These are phyloP conservation scores for Hymenoscyphus fraxineus DNA, from an alignment of 2,329 filamentous ascomycete genomes.

Conservation along the genomic window DNA sequence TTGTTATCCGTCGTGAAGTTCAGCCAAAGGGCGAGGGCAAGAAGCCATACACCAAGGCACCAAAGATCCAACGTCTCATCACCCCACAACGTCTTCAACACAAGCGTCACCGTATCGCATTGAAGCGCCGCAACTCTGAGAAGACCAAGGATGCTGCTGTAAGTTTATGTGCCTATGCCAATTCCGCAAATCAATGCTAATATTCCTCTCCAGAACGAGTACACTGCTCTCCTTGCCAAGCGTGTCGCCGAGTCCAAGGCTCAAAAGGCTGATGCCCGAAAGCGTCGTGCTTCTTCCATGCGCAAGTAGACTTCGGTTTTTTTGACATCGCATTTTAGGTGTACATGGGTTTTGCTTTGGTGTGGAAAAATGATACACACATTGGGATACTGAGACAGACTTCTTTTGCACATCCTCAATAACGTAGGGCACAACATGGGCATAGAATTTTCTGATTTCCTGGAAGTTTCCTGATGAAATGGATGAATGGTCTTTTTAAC, in stretches of 20 bases:
- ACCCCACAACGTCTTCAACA: slow-evolving; percentile 99
- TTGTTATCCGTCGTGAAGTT: slow-evolving; percentile 98
- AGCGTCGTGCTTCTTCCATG: slow-evolving; percentile 95
- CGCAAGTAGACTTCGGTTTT: slow-evolving; percentile 61
- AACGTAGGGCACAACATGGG: neutral
- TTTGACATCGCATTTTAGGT: slow-evolving; percentile 15
- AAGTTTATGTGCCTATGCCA: slow-evolving; percentile 45
- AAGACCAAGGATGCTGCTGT: slow-evolving; percentile 98
- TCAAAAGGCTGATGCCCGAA: slow-evolving; percentile 88
- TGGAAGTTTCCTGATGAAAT: slow-evolving; percentile 8
- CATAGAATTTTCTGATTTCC: slow-evolving; percentile 7
- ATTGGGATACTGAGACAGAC: slow-evolving; percentile 12
- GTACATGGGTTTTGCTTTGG: slow-evolving; percentile 15
- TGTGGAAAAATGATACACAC: slow-evolving; percentile 15
- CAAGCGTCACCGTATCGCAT: slow-evolving; percentile 96
- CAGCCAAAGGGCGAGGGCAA: slow-evolving; percentile 97
- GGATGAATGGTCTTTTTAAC: slow-evolving; percentile 9
- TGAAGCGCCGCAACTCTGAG: slow-evolving; percentile 98
- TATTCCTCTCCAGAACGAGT: slow-evolving; percentile 72
- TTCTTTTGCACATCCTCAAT: slow-evolving; percentile 3
- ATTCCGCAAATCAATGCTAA: slow-evolving; percentile 36
- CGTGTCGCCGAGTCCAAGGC: slow-evolving; percentile 95
- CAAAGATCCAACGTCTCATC: slow-evolving; percentile 99
- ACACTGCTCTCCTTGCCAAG: slow-evolving; percentile 93
- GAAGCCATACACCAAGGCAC: slow-evolving; percentile 98